Base-by-base conservation (phyloP, 2,329 filamentous ascomycete genomes). In the Biscogniauxia mediterranea region DNA sequence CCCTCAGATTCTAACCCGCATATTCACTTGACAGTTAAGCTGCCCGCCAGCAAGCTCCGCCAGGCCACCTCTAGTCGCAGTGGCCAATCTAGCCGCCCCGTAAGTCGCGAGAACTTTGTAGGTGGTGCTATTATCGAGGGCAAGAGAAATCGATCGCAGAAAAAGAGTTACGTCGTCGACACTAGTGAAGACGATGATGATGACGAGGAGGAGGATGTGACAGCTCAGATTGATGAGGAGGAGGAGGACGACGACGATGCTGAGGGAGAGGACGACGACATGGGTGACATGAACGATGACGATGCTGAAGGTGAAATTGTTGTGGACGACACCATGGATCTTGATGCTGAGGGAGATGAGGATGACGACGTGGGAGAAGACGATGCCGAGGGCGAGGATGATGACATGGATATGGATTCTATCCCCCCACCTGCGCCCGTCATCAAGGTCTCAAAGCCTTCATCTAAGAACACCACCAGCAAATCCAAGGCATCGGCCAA, bases 131-230 rank as follows among this genome's bases (percentile, higher is more conserved):
- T 83, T 55, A 71, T 83, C 19, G 75, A 78, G 25, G 80, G 81
- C 46, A 83, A 82, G 67, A 78, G 84, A 55, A 84, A 82, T 61
- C 80, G 83, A 8, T 82, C 81, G 5, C 79, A 78, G 19, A 84
- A 85, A 74, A 86, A 86, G 75, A 86, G 80, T 66, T 87, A 87
- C 58, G 82, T 85, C 42, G 81, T 87, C 23, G 84, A 86, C 63
- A 84, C 81, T 46, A 78, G 78, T 64, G 76, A 74, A 8, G 78
- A 78, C 32, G 77, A 76, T 17, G 79, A 81, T 38, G 73, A 77
- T 38, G 73, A 77, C 38, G 78, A 79, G 32, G 76, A 79, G 32
- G 76, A 75, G 13, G 77, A 77, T 26, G 77, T 75, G 13, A 78
- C 80, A 19, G 78, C 76, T 3, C 74, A 76, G 32, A 72, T 68